These are phyloP conservation scores for Xylaria sp. DNA, from an alignment of 2,329 filamentous ascomycete species.

Conservation along the genomic window DNA sequence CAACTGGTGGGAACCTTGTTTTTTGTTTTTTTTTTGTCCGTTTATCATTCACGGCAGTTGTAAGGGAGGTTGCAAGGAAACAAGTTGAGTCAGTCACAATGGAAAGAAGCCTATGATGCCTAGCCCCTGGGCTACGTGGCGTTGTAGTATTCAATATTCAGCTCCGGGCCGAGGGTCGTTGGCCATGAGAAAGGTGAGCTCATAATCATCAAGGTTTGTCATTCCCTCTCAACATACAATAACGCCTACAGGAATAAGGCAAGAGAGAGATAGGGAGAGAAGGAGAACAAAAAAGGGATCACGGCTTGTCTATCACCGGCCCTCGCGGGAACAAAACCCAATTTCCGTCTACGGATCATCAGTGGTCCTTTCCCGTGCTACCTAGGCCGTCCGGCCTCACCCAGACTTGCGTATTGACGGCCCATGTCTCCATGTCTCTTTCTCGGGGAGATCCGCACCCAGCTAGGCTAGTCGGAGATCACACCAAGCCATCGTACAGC, in stretches of 20 bases:
- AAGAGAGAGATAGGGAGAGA: constrained; percentile 23
- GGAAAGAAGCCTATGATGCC: background rate
- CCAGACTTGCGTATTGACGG: background rate
- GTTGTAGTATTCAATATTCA: constrained; percentile 6
- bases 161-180: background rate
- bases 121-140: background rate
- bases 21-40: background rate
- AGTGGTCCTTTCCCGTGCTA: constrained; percentile 23
- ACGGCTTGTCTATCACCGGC: constrained; percentile 16
- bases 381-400: constrained; percentile 16
- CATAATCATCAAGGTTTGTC: constrained; percentile 27
- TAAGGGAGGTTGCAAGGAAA: background rate
- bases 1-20: background rate
- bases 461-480: constrained; percentile 36
- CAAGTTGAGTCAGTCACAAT: background rate
- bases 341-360: constrained; percentile 29
- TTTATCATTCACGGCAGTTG: background rate
- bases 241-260: constrained; percentile 32
- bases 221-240: constrained; percentile 39
- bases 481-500: constrained; percentile 95
- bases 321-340: constrained; percentile 14
- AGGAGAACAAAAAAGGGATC: constrained; percentile 26
- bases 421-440: constrained; percentile 2
- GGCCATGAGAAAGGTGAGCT: constrained; percentile 11
- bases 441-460: constrained; percentile 17